Conservation (phyloP, 208 protist genomes). For the Leishmania turanica region DNA sequence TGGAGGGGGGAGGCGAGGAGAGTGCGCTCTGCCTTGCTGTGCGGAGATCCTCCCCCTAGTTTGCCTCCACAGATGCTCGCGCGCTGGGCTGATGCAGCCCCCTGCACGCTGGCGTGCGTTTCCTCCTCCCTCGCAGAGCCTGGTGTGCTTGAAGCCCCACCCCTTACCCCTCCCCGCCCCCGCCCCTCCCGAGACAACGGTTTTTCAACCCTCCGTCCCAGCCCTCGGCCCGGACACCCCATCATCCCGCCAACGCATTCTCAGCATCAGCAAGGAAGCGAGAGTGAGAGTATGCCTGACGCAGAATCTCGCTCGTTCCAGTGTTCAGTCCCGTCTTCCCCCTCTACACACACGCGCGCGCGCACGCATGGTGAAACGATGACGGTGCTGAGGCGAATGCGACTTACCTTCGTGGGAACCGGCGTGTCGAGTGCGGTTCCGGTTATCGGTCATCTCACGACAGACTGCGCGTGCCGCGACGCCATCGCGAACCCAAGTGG, state of each 20-base stretch:
- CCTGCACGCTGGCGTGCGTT: neutral
- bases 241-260: too few species aligned
- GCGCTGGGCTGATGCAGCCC: neutral
- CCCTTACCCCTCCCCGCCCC: neutral
- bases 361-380: neutral
- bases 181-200: neutral
- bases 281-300: too few species aligned
- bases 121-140: neutral
- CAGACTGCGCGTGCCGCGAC: slow-evolving; percentile 71
- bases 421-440: slow-evolving; percentile 84
- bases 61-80: neutral
- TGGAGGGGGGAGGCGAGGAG: neutral
- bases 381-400: slow-evolving; percentile 6
- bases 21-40: neutral
- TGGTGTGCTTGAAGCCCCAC: neutral
- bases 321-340: neutral
- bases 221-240: neutral
- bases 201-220: neutral
- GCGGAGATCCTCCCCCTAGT: neutral
- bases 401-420: slow-evolving; percentile 65
- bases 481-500: slow-evolving; percentile 60
- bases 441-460: slow-evolving; percentile 79
- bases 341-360: neutral
- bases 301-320: neutral
- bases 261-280: too few species aligned